phyloP scores from a whole-genome alignment of 2,329 filamentous ascomycete genomes.

The Sordariomycetes sp. region DNA sequence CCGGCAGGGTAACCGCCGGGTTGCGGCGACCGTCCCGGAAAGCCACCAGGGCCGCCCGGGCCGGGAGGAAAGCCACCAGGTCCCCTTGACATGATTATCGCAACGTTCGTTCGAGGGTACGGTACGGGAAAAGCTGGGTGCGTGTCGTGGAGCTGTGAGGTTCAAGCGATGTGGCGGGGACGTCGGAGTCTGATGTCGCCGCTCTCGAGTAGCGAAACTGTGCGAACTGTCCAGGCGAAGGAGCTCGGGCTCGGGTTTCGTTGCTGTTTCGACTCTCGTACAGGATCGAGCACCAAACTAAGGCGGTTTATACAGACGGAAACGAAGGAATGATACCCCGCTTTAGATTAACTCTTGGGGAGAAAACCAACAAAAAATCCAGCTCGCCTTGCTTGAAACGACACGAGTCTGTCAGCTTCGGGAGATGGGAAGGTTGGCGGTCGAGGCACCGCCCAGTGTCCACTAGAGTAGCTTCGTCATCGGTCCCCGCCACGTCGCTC shows the following conservation, averaged over 20 bases:
- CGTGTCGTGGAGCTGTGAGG: neutral
- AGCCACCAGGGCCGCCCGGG: conserved; percentile 13
- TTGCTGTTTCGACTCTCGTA: neutral
- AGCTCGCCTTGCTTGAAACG: neutral
- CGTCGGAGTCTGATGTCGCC: neutral
- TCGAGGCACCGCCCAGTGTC: neutral
- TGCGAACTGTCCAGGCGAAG: too few relatives aligned
- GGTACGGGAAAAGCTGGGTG: neutral
- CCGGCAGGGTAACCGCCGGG: neutral
- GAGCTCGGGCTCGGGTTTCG: neutral
- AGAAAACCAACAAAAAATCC: neutral
- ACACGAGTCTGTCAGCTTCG: neutral
- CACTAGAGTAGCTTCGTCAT: neutral
- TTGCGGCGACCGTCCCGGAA: neutral
- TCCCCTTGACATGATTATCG: conserved; percentile 1
- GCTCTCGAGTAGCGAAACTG: neutral
- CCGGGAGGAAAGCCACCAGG: neutral
- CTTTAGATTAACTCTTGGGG: neutral
- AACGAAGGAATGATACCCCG: neutral
- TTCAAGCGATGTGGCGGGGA: neutral
- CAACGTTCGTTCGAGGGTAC: neutral
- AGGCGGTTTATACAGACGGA: neutral
- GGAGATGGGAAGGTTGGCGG: neutral
- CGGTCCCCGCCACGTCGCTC: neutral
- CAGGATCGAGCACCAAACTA: neutral